Evolutionary conservation across 2,329 filamentous ascomycete genomes (phyloP).

Genomic region (Botrytis pseudocinerea): DNA sequence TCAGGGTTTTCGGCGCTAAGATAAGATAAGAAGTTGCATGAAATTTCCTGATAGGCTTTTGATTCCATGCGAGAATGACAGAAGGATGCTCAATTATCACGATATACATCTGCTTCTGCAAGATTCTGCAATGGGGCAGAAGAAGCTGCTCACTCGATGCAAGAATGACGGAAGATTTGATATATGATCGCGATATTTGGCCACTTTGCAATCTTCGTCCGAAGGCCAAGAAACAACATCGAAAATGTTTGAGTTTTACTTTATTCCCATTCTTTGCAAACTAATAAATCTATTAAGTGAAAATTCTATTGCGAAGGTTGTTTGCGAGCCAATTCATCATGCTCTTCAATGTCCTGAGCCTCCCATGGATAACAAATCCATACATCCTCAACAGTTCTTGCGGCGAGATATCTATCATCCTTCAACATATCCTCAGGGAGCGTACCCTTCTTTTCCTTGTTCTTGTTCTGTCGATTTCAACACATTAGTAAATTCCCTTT

Average conservation of each 20-base stretch:
- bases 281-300: background rate
- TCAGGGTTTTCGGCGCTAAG: conserved; percentile 9
- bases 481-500: background rate
- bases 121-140: background rate
- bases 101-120: background rate
- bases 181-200: background rate
- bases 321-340: conserved; percentile 66
- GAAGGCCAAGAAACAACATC: background rate
- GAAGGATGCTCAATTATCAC: background rate
- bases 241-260: background rate
- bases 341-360: conserved; percentile 89
- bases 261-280: background rate
- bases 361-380: conserved; percentile 99
- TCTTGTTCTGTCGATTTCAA: conserved; percentile 71
- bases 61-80: background rate
- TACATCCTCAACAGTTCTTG: conserved; percentile 84
- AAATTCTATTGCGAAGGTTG: conserved; percentile 29
- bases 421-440: conserved; percentile 77
- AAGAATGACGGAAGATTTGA: background rate
- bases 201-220: background rate
- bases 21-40: conserved; percentile 13
- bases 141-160: no score
- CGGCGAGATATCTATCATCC: conserved; percentile 75
- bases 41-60: conserved; percentile 11
- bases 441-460: conserved; percentile 90